Percentiles rank a stretch among this genome's conserved stretches.
phyloP scores from a whole-genome alignment of 1,284 basidiomycete species.

The Fomitiporia mediterranea region DNA sequence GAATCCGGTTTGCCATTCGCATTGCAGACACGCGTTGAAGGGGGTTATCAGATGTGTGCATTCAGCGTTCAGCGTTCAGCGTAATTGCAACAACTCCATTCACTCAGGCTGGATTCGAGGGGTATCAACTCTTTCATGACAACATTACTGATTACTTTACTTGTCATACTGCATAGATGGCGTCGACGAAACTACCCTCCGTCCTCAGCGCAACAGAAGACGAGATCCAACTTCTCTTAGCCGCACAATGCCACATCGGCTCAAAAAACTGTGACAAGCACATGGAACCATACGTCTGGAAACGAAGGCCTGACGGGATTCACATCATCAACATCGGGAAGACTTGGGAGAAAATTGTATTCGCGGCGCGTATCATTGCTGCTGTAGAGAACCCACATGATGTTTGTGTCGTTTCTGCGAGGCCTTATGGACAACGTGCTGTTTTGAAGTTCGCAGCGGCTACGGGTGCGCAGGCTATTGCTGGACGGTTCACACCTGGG shows the following conservation, averaged over 20 bases:
- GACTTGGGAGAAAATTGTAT: conserved; percentile 99
- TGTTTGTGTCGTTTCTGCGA: conserved; percentile 96
- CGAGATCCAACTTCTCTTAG: conserved; percentile 92
- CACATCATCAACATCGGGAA: conserved; percentile 98
- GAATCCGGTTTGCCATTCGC: background rate
- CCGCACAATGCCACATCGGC: conserved; percentile 95
- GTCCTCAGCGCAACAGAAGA: conserved; percentile 93
- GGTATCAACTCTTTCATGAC: too few relatives aligned
- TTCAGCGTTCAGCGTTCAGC: too few relatives aligned
- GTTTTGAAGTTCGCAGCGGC: conserved; percentile 98
- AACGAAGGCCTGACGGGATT: conserved; percentile 93
- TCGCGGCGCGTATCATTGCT: conserved; percentile 92
- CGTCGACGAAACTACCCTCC: conserved; percentile 89
- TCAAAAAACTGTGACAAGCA: conserved; percentile 99
- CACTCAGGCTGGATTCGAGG: too few relatives aligned
- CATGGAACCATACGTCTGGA: conserved; percentile 98
- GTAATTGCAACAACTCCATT: too few relatives aligned
- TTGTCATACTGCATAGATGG: too few relatives aligned
- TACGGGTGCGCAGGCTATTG: conserved; percentile 98
- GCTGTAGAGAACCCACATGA: conserved; percentile 98
- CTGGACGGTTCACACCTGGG: conserved; percentile 98
- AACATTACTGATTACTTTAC: background rate
- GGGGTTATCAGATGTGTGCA: too few relatives aligned
- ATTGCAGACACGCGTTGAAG: too few relatives aligned
- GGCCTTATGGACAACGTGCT: conserved; percentile 98